These are phyloP conservation scores for Brasilioporus rufonigricans DNA, from an alignment of 768 basidiomycete genomes.

Conservation along the genomic window DNA sequence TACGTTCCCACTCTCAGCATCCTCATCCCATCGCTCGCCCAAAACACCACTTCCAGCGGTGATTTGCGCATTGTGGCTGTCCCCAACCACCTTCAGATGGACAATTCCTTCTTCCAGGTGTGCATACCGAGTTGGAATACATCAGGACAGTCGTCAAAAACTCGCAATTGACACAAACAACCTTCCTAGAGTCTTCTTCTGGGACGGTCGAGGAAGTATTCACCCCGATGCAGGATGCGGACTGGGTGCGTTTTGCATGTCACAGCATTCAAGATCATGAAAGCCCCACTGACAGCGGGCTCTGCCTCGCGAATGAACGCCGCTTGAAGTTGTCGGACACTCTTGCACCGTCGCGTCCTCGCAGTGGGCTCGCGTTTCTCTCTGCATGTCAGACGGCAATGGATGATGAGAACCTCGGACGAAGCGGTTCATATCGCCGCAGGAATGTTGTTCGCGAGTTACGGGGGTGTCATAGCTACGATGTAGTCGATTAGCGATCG, in stretches of 20 bases:
- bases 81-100: too few relatives aligned
- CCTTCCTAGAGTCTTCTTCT: too few relatives aligned
- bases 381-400: slow-evolving; percentile 44
- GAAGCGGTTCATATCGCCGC: slow-evolving; percentile 43
- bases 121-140: not conserved
- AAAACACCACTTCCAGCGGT: too few relatives aligned
- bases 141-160: not conserved
- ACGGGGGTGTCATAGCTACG: slow-evolving; percentile 35
- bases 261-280: too few relatives aligned
- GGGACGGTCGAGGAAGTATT: not conserved
- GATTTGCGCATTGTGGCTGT: too few relatives aligned
- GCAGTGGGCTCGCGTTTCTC: slow-evolving; percentile 38
- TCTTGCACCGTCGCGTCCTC: slow-evolving; percentile 4
- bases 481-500: slow-evolving; percentile 39
- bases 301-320: slow-evolving; percentile 11
- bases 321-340: not conserved
- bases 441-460: slow-evolving; percentile 35
- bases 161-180: too few relatives aligned
- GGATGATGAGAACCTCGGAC: slow-evolving; percentile 30
- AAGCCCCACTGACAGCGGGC: slow-evolving; percentile 12
- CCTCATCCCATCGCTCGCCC: too few relatives aligned
- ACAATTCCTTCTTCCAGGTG: too few relatives aligned
- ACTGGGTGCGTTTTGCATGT: too few relatives aligned
- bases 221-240: not conserved
- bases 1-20: too few relatives aligned